Conservation (phyloP, 345 rosid genomes). For the Linum trigynum region DNA sequence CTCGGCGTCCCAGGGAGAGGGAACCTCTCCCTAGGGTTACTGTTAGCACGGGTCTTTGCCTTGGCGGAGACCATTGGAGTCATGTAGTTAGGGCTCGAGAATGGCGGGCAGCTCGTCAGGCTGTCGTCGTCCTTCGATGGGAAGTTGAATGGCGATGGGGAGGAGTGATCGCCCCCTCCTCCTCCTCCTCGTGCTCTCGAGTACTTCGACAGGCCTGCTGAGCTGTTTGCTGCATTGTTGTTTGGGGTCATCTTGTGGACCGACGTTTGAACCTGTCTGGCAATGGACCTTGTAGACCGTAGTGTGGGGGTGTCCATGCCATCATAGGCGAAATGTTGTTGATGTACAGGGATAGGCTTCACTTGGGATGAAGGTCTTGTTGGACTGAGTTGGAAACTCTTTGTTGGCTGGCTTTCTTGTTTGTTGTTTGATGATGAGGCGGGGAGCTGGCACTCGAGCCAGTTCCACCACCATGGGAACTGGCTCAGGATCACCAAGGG, state of each 20-base stretch:
- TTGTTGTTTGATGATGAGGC: conserved; percentile 17
- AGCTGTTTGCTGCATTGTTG: conserved; percentile 20
- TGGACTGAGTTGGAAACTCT: conserved; percentile 46
- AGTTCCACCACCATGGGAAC: conserved; percentile 98
- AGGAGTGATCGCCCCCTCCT: conserved; percentile 21
- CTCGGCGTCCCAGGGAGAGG: conserved; percentile 40
- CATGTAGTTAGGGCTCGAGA: conserved; percentile 88
- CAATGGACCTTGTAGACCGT: conserved; percentile 59
- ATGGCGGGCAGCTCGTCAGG: conserved; percentile 83
- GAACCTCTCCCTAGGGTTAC: conserved; percentile 60
- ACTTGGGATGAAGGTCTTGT: conserved; percentile 36
- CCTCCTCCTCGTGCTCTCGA: conserved; percentile 55
- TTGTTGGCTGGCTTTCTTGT: conserved; percentile 33
- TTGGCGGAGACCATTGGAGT: conserved; percentile 67
- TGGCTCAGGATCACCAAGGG: conserved; percentile 37
- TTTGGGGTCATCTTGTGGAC: conserved; percentile 19
- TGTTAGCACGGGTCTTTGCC: conserved; percentile 66
- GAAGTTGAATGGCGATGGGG: conserved; percentile 36
- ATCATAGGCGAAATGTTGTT: conserved; percentile 36
- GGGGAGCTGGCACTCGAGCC: conserved; percentile 67
- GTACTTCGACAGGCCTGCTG: conserved; percentile 40
- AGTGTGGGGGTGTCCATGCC: conserved; percentile 63
- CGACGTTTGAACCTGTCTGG: conserved; percentile 41
- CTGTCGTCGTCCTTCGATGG: conserved; percentile 85
- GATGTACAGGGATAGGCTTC: conserved; percentile 48